Evolutionary conservation across 108 stramenopile genomes (phyloP), one percentile per base, ranked within the genome.

Genomic region (Skeletonema menzelii): DNA sequence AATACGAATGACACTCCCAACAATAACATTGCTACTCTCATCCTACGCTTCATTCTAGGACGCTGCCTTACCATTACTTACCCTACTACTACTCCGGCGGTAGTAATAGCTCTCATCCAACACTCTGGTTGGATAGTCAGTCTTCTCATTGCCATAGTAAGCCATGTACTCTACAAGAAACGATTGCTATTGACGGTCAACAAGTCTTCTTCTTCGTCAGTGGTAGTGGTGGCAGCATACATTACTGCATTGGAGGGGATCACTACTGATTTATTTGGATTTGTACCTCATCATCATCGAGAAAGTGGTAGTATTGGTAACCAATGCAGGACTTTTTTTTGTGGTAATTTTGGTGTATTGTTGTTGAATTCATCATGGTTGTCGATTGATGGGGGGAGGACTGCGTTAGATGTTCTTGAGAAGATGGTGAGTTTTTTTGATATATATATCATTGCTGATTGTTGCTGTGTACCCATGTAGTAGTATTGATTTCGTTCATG

Each of bases 321-420:
- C 15, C 8, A 38, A 0, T 17, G 5, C 0, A 7, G 70, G 4
- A 34, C 64, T 38, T 72, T 87, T 46, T 90, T 75, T 47, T 94
- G 92, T 81, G 92, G 92, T 1, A 94, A 94, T 59, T 94, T 94
- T 74, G 92, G 92, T 17, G 68, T 91, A 11, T 61, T 94, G 35
- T 46, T 94, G 1, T 66, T 94, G 63, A 86, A 90, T 72, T 80
- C 86, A n/a, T 34, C 61, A 0, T 94, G 92, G 92, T 38, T 86
- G 2, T n/a, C 57, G 3, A 61, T 78, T 17, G 84, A 82, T 56
- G 69, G 77, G n/a, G 88, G 88, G n/a, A 57, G 84, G 55, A 59
- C 81, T 4, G 88, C 90, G 15, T 75, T 91, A 69, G 86, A 87
- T 67, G 68, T 89, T 5, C 35, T 94, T 42, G 87, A 91, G 47